A percentile compares a stretch with the other conserved stretches of the same genome.
Evolutionary conservation across 257 asterid species (phyloP).

Genomic region (Solanum tacnaense): DNA sequence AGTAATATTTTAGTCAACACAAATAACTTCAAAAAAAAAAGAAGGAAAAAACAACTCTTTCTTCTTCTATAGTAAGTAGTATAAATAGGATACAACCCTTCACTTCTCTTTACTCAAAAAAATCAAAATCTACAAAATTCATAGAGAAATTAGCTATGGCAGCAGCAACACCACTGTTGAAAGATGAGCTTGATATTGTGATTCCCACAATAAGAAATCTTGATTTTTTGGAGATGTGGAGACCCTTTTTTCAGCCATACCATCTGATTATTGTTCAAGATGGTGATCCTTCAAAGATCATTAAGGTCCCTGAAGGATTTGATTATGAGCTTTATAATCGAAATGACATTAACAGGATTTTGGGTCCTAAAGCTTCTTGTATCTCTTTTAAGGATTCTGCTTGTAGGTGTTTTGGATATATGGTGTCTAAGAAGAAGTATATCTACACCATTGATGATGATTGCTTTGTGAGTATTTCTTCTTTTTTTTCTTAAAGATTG

Average conservation of each 20-base stretch:
- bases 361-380: slow-evolving; percentile 79
- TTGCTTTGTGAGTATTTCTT: slow-evolving; percentile 51
- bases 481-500: neutral
- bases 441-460: slow-evolving; percentile 75
- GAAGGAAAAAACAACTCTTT: neutral
- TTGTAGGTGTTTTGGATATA: slow-evolving; percentile 67
- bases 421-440: slow-evolving; percentile 87
- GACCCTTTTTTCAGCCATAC: slow-evolving; percentile 68
- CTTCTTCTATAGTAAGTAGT: neutral
- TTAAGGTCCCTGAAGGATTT: slow-evolving; percentile 58
- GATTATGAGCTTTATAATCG: slow-evolving; percentile 69
- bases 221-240: slow-evolving; percentile 78
- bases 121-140: neutral
- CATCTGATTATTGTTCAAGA: slow-evolving; percentile 76
- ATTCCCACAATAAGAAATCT: slow-evolving; percentile 74
- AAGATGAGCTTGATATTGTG: slow-evolving; percentile 70
- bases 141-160: slow-evolving; percentile 19
- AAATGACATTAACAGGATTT: slow-evolving; percentile 64
- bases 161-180: slow-evolving; percentile 42
- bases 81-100: neutral
- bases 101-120: neutral
- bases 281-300: slow-evolving; percentile 59
- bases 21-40: neutral
- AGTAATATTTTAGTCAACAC: neutral
- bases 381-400: slow-evolving; percentile 78